Base-by-base conservation (phyloP, 106 monocot species). In the Dendrobium officinale region DNA sequence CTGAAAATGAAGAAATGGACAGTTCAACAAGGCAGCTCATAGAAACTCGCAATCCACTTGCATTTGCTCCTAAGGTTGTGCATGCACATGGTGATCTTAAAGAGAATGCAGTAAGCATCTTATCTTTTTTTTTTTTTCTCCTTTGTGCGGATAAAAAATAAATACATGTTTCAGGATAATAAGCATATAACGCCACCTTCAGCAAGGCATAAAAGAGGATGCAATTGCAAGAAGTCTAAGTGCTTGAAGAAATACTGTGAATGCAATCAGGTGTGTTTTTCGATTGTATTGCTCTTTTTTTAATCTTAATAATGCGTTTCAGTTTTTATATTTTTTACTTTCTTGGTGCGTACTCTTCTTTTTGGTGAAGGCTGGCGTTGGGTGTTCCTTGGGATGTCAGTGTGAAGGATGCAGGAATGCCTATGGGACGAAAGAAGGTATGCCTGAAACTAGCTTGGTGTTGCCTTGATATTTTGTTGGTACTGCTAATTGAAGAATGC, bases 21-120 rank as follows among this genome's bases (percentile, higher is more conserved):
- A 59, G 24, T 73, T 81, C 83, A 80, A 73, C 81, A 15, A 76
- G 82, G 72, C 79, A 87, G 44, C 85, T 80, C 29, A 92, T 92
- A 75, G 89, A 82, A 41, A 78, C 85, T 78, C 87, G 92, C 19
- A 89, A 89, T 81, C 89, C 92, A 68, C 84, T 87, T 75, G 88
- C 92, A 44, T 92, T 92, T 86, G 88, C 86, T 84, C 90, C 92
- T 59, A 92, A 86, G 43, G 86, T 92, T 18, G 15, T 87, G 24
- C 86, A 73, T 40, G 82, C 75, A 4, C 85, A 66, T 82, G 73
- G 85, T 77, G 42, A 83, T 10, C 75, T 73, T 37, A 79, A 81
- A 33, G 45, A 75, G 31, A 83, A 3, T 73, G 85, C 55, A 37
- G 90, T 90, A 85, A 83, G 86, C 9, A 79, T 55, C 79, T 80